Base-by-base conservation (phyloP, 176 grass and related monocot genomes). In the Cenchrus purpureus region DNA sequence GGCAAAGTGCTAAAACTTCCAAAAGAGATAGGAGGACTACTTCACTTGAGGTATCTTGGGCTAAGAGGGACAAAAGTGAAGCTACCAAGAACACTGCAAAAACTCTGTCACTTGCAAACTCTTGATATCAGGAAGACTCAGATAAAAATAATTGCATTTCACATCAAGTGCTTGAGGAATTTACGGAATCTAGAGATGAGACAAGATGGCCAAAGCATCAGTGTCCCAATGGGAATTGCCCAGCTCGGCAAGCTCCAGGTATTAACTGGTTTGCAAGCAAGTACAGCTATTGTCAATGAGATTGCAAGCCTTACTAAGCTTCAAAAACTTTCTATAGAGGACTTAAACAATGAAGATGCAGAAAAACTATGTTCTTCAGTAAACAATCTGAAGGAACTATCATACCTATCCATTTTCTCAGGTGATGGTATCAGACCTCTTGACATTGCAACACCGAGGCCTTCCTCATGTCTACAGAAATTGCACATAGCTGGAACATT, bases 181-280 rank as follows among this genome's bases (percentile, higher is more conserved):
- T 66, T 87, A 86, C 61, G 84, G n/a, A 68, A 91, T 68, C 75
- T 87, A 74, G 84, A 91, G 80, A 91, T 91, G 89, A 87, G 65
- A 58, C 66, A 87, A 84, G 84, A 79, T 57, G 89, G 79, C 42
- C 67, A 70, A 49, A 80, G 89, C 75, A 84, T 87, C 52, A 63
- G 52, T 22, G 20, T 84, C n/a, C 84, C 74, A 44, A n/a, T 65
- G 19, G 80, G 84, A 59, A 16, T 91, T 55, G 31, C 74, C 31
- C 73, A 74, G 17, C 62, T 91, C 48, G 58, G 49, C 25, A 68
- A 79, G 54, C 84, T 91, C 63, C 84, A 80, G 48, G 80, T 91
- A 63, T 22, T 87, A 15, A 91, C 84, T 87, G 89, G 89, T 44
- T 82, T 84, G 69, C 66, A 68, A 76, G 79, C 89, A 74, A 86